phyloP scores from a whole-genome alignment of 768 basidiomycete genomes.

The Panellus pusillus region DNA sequence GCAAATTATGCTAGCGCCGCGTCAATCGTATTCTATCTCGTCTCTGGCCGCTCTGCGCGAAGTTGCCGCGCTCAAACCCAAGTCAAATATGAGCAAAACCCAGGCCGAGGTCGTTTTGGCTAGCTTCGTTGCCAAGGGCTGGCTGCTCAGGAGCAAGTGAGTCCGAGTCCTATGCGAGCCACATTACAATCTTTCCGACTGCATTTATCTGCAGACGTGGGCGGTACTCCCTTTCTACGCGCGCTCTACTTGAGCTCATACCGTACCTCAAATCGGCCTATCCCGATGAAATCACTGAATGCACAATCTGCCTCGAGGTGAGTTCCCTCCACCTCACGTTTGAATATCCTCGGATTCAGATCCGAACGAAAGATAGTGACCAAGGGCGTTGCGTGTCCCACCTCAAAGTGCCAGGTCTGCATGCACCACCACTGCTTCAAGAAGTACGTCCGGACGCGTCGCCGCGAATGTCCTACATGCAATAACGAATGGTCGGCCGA shows the following conservation, averaged over 20 bases:
- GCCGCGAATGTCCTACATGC: conserved; percentile 57
- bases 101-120: conserved; percentile 71
- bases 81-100: conserved; percentile 66
- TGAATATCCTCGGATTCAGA: not conserved
- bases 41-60: conserved; percentile 78
- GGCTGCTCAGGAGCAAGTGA: conserved; percentile 74
- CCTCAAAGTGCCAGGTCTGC: conserved; percentile 58
- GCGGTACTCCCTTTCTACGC: conserved; percentile 74
- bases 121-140: conserved; percentile 84
- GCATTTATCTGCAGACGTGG: conserved; percentile 44
- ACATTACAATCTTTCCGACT: not conserved
- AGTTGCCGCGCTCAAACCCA: conserved; percentile 56
- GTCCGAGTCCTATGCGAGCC: conserved; percentile 25
- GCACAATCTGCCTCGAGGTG: conserved; percentile 74
- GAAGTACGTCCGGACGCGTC: conserved; percentile 42
- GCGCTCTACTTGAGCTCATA: conserved; percentile 70
- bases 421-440: conserved; percentile 68
- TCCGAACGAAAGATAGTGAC: conserved; percentile 57
- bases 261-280: conserved; percentile 75
- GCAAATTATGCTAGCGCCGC: conserved; percentile 81
- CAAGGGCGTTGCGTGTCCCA: conserved; percentile 62
- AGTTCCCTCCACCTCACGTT: conserved; percentile 9
- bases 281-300: conserved; percentile 68
- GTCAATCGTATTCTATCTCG: conserved; percentile 72
- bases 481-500: conserved; percentile 57